Evolutionary conservation across 2,329 filamentous ascomycete species (phyloP).

Genomic region (Alternaria postmessia): DNA sequence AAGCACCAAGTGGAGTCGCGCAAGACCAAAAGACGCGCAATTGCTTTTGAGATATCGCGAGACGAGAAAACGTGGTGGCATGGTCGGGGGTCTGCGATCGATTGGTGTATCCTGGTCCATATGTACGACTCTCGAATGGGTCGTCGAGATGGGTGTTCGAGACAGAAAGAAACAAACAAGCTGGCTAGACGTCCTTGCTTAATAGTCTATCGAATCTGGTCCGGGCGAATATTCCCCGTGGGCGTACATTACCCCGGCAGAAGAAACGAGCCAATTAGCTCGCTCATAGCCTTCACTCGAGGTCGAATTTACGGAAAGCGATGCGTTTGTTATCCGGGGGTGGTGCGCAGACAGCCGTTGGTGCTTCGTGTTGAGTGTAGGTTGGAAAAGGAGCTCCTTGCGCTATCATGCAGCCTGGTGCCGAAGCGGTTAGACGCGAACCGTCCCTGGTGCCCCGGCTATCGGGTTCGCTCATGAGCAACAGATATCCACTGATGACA

Average conservation of each 20-base stretch:
- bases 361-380: background rate
- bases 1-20: slow-evolving; percentile 11
- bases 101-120: background rate
- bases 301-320: slow-evolving; percentile 1
- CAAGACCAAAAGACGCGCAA: slow-evolving; percentile 3
- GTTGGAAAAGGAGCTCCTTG: slow-evolving; percentile 1
- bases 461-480: background rate
- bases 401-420: background rate
- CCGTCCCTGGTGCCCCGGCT: background rate
- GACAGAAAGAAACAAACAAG: slow-evolving; percentile 10
- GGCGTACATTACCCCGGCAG: slow-evolving; percentile 1
- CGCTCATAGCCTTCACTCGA: background rate
- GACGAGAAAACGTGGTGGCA: slow-evolving; percentile 1
- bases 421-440: background rate
- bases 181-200: background rate
- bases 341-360: slow-evolving; percentile 5
- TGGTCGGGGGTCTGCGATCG: background rate
- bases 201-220: background rate
- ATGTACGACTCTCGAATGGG: background rate
- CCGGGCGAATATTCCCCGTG: background rate
- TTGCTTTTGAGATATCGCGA: slow-evolving; percentile 9
- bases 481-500: background rate
- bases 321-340: slow-evolving; percentile 13
- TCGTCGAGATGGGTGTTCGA: slow-evolving; percentile 7
- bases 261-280: slow-evolving; percentile 2